These are phyloP conservation scores for Marasmius fiardii DNA, from an alignment of 1,284 basidiomycete species.

Conservation along the genomic window DNA sequence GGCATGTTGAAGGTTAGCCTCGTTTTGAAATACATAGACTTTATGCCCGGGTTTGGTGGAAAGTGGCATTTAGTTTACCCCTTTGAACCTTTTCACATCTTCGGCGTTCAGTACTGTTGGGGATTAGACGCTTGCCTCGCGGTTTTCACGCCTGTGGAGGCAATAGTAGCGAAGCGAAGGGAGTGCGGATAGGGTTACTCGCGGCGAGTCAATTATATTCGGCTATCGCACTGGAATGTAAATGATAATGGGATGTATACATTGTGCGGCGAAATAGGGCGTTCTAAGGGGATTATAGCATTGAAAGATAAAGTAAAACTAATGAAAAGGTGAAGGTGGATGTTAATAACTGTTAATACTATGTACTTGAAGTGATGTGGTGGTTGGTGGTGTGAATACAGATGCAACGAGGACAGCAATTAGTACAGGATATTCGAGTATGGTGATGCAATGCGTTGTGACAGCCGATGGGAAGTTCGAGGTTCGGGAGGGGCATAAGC, in stretches of 20 bases:
- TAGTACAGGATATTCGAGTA: conserved; percentile 5
- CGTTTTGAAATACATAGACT: not conserved
- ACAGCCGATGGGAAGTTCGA: conserved; percentile 3
- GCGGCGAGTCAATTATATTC: not conserved
- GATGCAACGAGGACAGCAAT: conserved; percentile 11
- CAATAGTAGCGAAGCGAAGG: not conserved
- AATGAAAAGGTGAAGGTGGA: not conserved
- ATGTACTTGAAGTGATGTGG: not conserved
- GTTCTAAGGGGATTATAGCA: conserved; percentile 8
- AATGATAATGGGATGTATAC: not conserved
- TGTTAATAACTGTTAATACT: conserved; percentile 1
- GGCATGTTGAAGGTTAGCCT: not conserved
- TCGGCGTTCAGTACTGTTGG: not conserved
- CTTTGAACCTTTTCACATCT: not conserved
- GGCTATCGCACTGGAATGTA: not conserved
- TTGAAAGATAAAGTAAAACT: conserved; percentile 6
- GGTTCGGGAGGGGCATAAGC: conserved; percentile 1
- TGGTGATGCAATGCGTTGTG: not conserved
- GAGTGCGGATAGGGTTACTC: not conserved
- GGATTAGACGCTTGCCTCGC: not conserved
- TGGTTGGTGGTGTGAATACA: conserved; percentile 7
- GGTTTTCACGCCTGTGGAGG: not conserved
- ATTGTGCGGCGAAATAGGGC: not conserved
- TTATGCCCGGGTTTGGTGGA: not conserved
- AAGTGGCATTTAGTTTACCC: not conserved